Conservation (phyloP, 306 rosid species). For the Begonia masoniana region DNA sequence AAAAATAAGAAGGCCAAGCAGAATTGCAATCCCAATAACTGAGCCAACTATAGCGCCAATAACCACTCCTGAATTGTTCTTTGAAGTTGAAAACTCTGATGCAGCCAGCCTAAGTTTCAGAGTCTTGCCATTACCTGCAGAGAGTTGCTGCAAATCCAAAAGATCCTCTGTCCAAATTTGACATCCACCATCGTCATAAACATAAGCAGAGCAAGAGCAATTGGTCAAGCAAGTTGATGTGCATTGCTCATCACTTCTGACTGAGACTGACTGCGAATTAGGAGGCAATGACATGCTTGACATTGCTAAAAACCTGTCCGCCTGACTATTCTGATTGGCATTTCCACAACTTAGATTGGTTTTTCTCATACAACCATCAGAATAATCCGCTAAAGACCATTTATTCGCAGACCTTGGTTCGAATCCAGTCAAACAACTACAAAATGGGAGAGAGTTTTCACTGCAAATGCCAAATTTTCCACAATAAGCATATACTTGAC, state of each 20-base stretch:
- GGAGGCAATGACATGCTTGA: conserved; percentile 24
- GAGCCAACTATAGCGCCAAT: conserved; percentile 33
- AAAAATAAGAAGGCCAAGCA: conserved; percentile 24
- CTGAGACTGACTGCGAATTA: conserved; percentile 8
- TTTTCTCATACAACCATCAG: conserved; percentile 20
- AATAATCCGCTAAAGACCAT: conserved; percentile 12
- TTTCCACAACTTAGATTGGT: conserved; percentile 20
- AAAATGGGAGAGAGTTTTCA: conserved; percentile 5
- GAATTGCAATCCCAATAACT: conserved; percentile 19
- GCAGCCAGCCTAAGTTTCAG: conserved; percentile 55
- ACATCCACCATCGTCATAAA: conserved; percentile 24
- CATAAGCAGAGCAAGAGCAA: conserved; percentile 53
- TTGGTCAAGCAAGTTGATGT: conserved; percentile 27
- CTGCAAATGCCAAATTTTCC: conserved; percentile 23
- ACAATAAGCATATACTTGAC: conserved; percentile 22
- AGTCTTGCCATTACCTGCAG: conserved; percentile 20
- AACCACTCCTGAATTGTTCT: conserved; percentile 23
- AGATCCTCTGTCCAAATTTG: conserved; percentile 44
- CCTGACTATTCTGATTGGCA: conserved; percentile 7
- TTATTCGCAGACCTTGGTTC: background rate
- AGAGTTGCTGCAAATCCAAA: conserved; percentile 38
- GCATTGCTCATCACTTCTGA: conserved; percentile 26
- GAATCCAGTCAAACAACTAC: conserved; percentile 17
- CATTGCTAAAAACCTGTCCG: conserved; percentile 27
- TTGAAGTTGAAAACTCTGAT: conserved; percentile 38